Conservation (phyloP, 805 yeast species). For the Starmera pachycereana region DNA sequence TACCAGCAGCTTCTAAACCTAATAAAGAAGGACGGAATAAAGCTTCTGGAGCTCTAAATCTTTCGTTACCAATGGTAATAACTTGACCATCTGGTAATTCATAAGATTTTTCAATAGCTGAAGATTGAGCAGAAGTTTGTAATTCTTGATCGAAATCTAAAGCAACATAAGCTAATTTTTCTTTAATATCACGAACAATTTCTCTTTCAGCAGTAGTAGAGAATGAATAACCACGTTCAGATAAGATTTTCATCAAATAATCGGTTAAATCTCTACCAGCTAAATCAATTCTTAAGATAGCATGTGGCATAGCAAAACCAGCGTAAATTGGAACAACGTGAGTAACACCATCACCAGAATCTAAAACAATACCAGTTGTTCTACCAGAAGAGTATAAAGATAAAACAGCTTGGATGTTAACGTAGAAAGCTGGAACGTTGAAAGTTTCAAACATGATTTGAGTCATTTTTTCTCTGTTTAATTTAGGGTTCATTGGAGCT, state of each 20-base stretch:
- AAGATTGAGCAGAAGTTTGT: slow-evolving; percentile 98
- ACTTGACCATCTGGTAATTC: slow-evolving; percentile 99
- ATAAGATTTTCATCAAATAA: slow-evolving; percentile 95
- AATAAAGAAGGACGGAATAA: slow-evolving; percentile 95
- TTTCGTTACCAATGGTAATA: slow-evolving; percentile 98
- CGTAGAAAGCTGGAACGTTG: slow-evolving; percentile 99
- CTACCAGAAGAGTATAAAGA: slow-evolving; percentile 99
- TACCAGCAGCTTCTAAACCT: slow-evolving; percentile 93
- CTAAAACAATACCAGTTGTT: slow-evolving; percentile 99
- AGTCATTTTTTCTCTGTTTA: slow-evolving; percentile 99
- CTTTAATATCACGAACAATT: slow-evolving; percentile 83
- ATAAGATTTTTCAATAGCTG: slow-evolving; percentile 96
- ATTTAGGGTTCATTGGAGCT: slow-evolving; percentile 99
- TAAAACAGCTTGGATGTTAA: slow-evolving; percentile 95
- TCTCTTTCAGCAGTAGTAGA: slow-evolving; percentile 99
- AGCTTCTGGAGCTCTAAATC: slow-evolving; percentile 99
- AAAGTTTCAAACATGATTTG: slow-evolving; percentile 98
- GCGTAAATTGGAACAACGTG: slow-evolving; percentile 99
- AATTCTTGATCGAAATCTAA: slow-evolving; percentile 98
- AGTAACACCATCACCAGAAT: slow-evolving; percentile 99
- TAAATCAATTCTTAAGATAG: slow-evolving; percentile 95
- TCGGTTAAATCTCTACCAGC: slow-evolving; percentile 99
- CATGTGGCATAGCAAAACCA: slow-evolving; percentile 98
- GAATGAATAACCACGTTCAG: slow-evolving; percentile 99
- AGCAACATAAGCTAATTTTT: slow-evolving; percentile 98